Conservation (phyloP, 306 rosid species). For the Spatholobus suberectus region DNA sequence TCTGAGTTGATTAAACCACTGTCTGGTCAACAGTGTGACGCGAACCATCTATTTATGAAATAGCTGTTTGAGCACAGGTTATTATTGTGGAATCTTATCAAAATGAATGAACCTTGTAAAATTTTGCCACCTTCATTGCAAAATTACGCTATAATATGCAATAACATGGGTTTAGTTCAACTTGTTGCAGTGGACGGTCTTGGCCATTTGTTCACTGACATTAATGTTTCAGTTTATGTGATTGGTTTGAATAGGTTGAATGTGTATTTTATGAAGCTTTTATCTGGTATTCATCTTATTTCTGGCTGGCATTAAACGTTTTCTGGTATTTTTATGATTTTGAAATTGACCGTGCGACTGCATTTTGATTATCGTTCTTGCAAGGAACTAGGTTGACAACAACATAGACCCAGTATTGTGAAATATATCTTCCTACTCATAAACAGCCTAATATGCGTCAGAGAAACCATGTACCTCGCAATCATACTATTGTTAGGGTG, state of each 20-base stretch:
- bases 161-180: not conserved
- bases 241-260: not conserved
- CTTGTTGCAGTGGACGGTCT: not conserved
- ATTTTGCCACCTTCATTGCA: not conserved
- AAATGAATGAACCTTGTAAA: constrained; percentile 23
- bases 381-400: too few relatives aligned
- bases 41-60: too few relatives aligned
- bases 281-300: not conserved
- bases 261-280: not conserved
- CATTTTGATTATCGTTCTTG: too few relatives aligned
- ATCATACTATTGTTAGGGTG: too few relatives aligned
- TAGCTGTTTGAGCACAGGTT: not conserved
- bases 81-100: too few relatives aligned
- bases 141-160: not conserved
- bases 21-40: constrained; percentile 30
- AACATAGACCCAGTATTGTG: too few relatives aligned
- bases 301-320: too few relatives aligned
- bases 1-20: constrained; percentile 20
- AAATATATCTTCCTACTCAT: too few relatives aligned
- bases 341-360: too few relatives aligned
- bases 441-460: too few relatives aligned
- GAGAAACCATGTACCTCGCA: too few relatives aligned
- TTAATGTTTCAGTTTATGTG: not conserved
- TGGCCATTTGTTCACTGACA: not conserved
- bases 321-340: too few relatives aligned